Evolutionary conservation across 495 filamentous ascomycete genomes (phyloP).

Genomic region (Lichenothelia convexa): DNA sequence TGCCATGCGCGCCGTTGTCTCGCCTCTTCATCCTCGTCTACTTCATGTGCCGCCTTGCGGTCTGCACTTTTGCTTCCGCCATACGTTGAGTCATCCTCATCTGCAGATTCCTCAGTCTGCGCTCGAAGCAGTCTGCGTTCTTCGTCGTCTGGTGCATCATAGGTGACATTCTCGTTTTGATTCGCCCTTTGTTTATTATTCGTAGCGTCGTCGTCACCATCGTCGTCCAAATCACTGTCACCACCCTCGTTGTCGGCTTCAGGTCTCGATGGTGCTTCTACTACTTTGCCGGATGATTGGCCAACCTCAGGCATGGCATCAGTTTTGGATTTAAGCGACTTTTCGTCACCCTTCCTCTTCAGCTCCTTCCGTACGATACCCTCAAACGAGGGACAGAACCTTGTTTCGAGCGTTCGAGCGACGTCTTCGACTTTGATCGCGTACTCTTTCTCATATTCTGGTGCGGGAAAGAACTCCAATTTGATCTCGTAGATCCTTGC

Average conservation of each 20-base stretch:
- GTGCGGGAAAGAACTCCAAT: constrained; percentile 62
- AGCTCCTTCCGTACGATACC: constrained; percentile 53
- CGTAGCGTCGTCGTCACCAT: constrained; percentile 70
- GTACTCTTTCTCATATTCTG: constrained; percentile 72
- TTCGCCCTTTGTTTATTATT: constrained; percentile 56
- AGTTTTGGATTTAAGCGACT: constrained; percentile 33
- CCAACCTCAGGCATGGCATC: constrained; percentile 70
- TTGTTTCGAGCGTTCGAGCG: constrained; percentile 53
- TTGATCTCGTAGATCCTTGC: constrained; percentile 74
- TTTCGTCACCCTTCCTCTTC: constrained; percentile 53
- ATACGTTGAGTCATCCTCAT: constrained; percentile 16
- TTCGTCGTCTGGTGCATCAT: constrained; percentile 81
- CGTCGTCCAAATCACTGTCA: constrained; percentile 33
- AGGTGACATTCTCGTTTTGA: constrained; percentile 61
- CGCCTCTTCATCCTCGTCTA: constrained; percentile 10
- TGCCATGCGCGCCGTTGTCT: too few species aligned
- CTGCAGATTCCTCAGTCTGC: constrained; percentile 32
- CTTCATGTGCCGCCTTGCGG: not conserved
- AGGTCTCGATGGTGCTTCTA: constrained; percentile 33
- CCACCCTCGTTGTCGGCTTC: constrained; percentile 26
- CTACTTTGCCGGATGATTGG: constrained; percentile 48
- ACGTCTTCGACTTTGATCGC: constrained; percentile 66
- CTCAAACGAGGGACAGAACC: constrained; percentile 55
- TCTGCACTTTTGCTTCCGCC: not conserved
- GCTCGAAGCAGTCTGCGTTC: constrained; percentile 54